Base-by-base conservation (phyloP, 176 grass and related monocot species). In the Metroxylon sagu region DNA sequence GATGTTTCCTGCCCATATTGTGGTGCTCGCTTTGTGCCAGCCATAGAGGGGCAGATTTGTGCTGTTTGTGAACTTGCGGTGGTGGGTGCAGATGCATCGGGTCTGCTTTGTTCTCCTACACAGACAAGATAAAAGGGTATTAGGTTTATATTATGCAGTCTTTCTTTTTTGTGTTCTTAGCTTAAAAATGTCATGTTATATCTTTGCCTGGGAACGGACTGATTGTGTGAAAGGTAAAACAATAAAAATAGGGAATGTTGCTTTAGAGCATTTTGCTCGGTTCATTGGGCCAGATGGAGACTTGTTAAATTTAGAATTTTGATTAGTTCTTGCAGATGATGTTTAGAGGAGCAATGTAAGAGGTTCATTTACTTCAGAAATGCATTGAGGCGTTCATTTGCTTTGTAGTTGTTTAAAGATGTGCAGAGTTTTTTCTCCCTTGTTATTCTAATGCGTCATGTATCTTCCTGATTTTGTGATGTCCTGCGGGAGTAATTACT, bases 1-100 rank as follows among this genome's bases (percentile, higher is more conserved):
- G 93, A 88, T 50, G 61, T 98, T 29, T 83, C 84, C 26, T 98
- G 93, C 67, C 87, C 93, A 0, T 98, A 98, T 62, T 98, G 93
- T n/a, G 66, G 64, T 26, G 80, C 79, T 62, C 65, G 76, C 52
- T 98, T 92, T 52, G 81, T 88, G 50, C 87, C 81, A 7, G 29
- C 76, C 5, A 61, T 76, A 5, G 84, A 88, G 61, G 87, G 87
- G 59, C 87, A 88, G 76, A 71, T 98, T 71, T 98, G 93, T 85
- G 88, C 79, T 71, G 81, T 92, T 59, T 95, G 89, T 19, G 89
- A 95, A 51, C 81, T 85, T 26, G 70, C 89, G 2, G 82, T 80
- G 19, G 75, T 95, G 7, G 89, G 89, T 3, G 78, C 89, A 28
- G 85, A 89, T 43, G 89, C 89, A 43, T 95, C 85, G 43, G 89